Conservation (phyloP, 371 early-diverging fungal genomes). For the Phascolomyces articulosus region DNA sequence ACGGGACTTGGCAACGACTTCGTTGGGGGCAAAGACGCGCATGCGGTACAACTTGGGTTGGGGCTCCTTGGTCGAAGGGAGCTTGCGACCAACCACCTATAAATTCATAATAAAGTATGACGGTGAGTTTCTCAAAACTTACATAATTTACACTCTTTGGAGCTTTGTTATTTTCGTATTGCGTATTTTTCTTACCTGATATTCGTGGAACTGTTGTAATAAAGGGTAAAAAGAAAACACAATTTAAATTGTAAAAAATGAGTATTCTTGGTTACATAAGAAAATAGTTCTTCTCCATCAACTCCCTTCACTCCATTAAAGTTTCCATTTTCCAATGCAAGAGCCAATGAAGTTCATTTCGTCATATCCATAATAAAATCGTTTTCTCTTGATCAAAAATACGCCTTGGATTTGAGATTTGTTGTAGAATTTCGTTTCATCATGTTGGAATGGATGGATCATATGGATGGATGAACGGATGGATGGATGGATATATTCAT, state of each 20-base stretch:
- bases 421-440: no score
- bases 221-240: not conserved
- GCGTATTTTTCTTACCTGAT: constrained; percentile 9
- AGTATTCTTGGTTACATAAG: not conserved
- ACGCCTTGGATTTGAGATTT: no score
- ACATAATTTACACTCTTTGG: no score
- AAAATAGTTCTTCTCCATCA: no score
- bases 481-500: constrained; percentile 10
- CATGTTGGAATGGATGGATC: not conserved
- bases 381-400: not conserved
- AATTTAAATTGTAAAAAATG: not conserved
- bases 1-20: constrained; percentile 96
- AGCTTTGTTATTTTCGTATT: not conserved
- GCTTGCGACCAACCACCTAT: constrained; percentile 79
- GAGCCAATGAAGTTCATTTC: not conserved
- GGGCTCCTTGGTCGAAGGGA: constrained; percentile 90
- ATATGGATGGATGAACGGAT: constrained; percentile 8
- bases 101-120: not conserved
- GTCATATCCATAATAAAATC: not conserved
- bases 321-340: not conserved
- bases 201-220: constrained; percentile 21
- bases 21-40: constrained; percentile 98
- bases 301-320: not conserved
- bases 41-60: constrained; percentile 96
- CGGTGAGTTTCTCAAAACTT: constrained; percentile 9